Base-by-base conservation (phyloP, 108 stramenopile species). In the Schizochytrium sp. region DNA sequence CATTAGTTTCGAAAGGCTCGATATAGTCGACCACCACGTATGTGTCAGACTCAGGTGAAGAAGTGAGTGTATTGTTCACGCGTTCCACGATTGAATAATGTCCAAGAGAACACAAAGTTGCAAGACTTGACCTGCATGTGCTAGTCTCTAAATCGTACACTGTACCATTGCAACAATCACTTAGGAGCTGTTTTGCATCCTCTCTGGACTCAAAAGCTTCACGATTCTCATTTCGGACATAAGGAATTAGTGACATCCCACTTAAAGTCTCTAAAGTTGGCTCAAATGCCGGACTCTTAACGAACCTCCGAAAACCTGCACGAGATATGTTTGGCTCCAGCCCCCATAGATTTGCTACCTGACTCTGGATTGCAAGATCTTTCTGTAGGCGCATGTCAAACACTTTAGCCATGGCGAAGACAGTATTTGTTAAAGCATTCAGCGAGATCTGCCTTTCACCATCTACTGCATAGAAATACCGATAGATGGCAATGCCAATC, bases 11-110 rank as follows among this genome's bases (percentile, higher is more conserved):
- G 2, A 69, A 69, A 28, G 64, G 64, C 28, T 69, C 64, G 15
- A 69, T 69, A 3, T 69, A 69, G 64, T 69, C 64, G 19, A 69
- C 64, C 15, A 69, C 64, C 10, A 69, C 64, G 64, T 69, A 69
- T 8, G 7, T 44, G 2, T 69, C 64, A 38, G 40, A 44, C 64
- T 38, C 15, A 8, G 64, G 64, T 69, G 64, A 69, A 8, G 64
- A 44, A 69, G 15, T 44, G 15, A 69, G 64, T 7, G 64, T 28
- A 0, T 44, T 44, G 28, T 69, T 69, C 42, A 69, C 64, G 28
- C 19, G 8, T 44, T 69, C 64, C 64, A 69, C 0, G 15, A 69
- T 69, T 38, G 64, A 69, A 15, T 13, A 69, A 8, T 44, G 40
- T 69, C 64, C 64, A 10, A 69, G 64, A 44, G 40, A 38, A 15